These are phyloP conservation scores for Prunus persica DNA, from an alignment of 306 rosid genomes.

Conservation along the genomic window Prunus_persica_NCBIv2 NC_034009.1:3676001-3676500, in stretches of 20 bases:
- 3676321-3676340: too few species aligned
- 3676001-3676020: slow-evolving; percentile 4
- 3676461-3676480: neutral
- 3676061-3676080: neutral
- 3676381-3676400: neutral
- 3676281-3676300: neutral
- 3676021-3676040: neutral
- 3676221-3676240: neutral
- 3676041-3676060: neutral
- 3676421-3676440: neutral
- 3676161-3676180: neutral
- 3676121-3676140: neutral
- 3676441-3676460: neutral
- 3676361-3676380: neutral
- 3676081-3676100: neutral
- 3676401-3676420: neutral
- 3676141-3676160: neutral
- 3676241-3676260: neutral
- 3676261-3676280: neutral
- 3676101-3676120: neutral
- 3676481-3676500: neutral
- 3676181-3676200: neutral
- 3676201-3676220: neutral
- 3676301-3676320: neutral
- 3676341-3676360: neutral